A percentile compares a stretch with the other conserved stretches of the same genome.
Conservation (phyloP, 208 protist species). For the Crithidia fasciculata region DNA sequence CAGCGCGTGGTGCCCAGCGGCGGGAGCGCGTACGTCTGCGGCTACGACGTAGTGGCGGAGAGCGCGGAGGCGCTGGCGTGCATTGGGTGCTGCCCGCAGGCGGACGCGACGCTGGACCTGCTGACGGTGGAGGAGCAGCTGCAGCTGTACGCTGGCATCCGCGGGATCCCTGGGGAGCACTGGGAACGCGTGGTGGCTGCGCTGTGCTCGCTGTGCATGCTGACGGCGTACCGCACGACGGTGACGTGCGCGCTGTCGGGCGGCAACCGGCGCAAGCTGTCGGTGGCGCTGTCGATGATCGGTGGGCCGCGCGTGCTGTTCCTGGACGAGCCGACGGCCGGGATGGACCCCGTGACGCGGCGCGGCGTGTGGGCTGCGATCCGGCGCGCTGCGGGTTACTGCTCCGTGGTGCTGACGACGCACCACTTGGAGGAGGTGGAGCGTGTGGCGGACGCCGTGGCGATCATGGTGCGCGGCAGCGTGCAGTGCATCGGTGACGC, state of each 20-base stretch:
- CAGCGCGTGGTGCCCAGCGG: constrained; percentile 72
- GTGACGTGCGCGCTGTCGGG: constrained; percentile 34
- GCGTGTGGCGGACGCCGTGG: constrained; percentile 78
- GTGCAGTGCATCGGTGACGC: constrained; percentile 87
- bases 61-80: constrained; percentile 57
- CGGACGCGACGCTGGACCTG: constrained; percentile 90
- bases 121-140: constrained; percentile 94
- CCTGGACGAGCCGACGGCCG: constrained; percentile 75
- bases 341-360: constrained; percentile 70
- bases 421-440: constrained; percentile 94
- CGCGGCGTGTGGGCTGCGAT: constrained; percentile 75
- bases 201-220: constrained; percentile 78
- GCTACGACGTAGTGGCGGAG: constrained; percentile 45
- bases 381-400: constrained; percentile 41
- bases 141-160: constrained; percentile 38
- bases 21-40: constrained; percentile 66
- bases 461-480: constrained; percentile 88
- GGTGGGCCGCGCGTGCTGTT: constrained; percentile 57
- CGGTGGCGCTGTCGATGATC: constrained; percentile 64
- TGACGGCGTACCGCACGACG: constrained; percentile 53
- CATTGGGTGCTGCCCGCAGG: constrained; percentile 94
- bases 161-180: constrained; percentile 57
- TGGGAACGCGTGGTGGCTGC: constrained; percentile 38
- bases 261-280: constrained; percentile 77
- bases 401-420: constrained; percentile 84